These are phyloP conservation scores for Tricharina praecox DNA, from an alignment of 495 filamentous ascomycete species.

Conservation along the genomic window DNA sequence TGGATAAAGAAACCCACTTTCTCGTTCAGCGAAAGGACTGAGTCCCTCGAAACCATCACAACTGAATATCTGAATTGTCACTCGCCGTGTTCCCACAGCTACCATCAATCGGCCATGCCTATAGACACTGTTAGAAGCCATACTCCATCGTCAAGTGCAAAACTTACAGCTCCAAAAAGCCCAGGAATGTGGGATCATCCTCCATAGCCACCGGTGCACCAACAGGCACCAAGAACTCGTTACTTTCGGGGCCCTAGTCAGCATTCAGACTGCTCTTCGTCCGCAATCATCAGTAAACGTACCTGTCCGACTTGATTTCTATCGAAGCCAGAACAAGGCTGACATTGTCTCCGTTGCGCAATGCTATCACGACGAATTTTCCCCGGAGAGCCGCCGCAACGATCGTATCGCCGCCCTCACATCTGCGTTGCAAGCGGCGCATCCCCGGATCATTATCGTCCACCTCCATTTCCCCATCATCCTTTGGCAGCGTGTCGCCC, in stretches of 20 bases:
- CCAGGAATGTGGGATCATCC: slow-evolving; percentile 24
- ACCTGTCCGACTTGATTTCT: slow-evolving; percentile 15
- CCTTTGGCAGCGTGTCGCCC: neutral
- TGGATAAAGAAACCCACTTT: slow-evolving; percentile 11
- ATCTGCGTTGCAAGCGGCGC: slow-evolving; percentile 16
- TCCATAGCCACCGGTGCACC: slow-evolving; percentile 13
- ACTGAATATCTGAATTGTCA: slow-evolving; percentile 21
- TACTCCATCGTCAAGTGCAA: neutral
- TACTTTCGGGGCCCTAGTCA: slow-evolving; percentile 6
- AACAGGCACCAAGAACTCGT: slow-evolving; percentile 19
- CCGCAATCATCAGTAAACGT: neutral
- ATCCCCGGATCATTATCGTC: neutral
- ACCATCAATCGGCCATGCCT: slow-evolving; percentile 16
- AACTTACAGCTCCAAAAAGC: slow-evolving; percentile 21
- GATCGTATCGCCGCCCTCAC: slow-evolving; percentile 19
- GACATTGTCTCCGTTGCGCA: slow-evolving; percentile 13
- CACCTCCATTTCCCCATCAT: slow-evolving; percentile 16
- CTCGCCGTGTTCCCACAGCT: slow-evolving; percentile 22
- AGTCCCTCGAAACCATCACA: slow-evolving; percentile 20
- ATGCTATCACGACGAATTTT: slow-evolving; percentile 15
- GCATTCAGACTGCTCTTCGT: slow-evolving; percentile 1
- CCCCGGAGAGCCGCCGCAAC: slow-evolving; percentile 19
- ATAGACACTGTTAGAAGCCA: neutral
- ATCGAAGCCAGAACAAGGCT: slow-evolving; percentile 19
- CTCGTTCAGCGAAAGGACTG: slow-evolving; percentile 14